Evolutionary conservation across 2,329 filamentous ascomycete species (phyloP).

Genomic region (Furcasterigmium furcatum): DNA sequence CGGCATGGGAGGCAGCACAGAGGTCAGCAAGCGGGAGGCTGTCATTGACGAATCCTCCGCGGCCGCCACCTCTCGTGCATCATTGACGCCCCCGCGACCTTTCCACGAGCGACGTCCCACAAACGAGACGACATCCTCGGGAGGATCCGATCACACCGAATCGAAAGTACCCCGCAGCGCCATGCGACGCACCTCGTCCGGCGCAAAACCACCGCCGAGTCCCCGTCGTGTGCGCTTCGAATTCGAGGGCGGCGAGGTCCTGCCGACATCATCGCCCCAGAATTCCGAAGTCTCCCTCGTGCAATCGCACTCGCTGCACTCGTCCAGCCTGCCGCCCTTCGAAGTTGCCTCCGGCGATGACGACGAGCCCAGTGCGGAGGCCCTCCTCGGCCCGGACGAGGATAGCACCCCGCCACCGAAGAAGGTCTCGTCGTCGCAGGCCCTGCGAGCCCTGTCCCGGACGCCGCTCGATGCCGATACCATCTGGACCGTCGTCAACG

Average conservation of each 20-base stretch:
- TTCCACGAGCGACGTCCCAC: slow-evolving; percentile 35
- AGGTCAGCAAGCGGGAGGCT: background rate
- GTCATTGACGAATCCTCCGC: slow-evolving; percentile 3
- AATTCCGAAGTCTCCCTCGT: slow-evolving; percentile 25
- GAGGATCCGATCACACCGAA: slow-evolving; percentile 50
- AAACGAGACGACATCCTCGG: slow-evolving; percentile 46
- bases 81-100: slow-evolving; percentile 21
- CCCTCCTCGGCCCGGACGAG: slow-evolving; percentile 31
- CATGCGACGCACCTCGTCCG: slow-evolving; percentile 51
- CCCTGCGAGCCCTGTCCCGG: slow-evolving; percentile 48
- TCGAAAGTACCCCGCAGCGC: slow-evolving; percentile 50
- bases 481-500: slow-evolving; percentile 46
- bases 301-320: slow-evolving; percentile 17
- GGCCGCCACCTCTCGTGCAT: slow-evolving; percentile 8
- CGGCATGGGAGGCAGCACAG: slow-evolving; percentile 6
- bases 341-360: slow-evolving; percentile 15
- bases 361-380: slow-evolving; percentile 21
- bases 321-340: slow-evolving; percentile 13
- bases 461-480: slow-evolving; percentile 47
- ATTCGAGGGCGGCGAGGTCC: slow-evolving; percentile 56
- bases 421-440: slow-evolving; percentile 54
- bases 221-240: slow-evolving; percentile 63
- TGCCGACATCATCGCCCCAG: slow-evolving; percentile 56
- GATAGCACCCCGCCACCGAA: slow-evolving; percentile 41
- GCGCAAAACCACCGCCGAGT: slow-evolving; percentile 44